Percentiles rank a stretch among this genome's conserved stretches.
These are phyloP conservation scores for Cercospora sesami DNA, from an alignment of 2,329 filamentous ascomycete species.

Conservation along the genomic window DNA sequence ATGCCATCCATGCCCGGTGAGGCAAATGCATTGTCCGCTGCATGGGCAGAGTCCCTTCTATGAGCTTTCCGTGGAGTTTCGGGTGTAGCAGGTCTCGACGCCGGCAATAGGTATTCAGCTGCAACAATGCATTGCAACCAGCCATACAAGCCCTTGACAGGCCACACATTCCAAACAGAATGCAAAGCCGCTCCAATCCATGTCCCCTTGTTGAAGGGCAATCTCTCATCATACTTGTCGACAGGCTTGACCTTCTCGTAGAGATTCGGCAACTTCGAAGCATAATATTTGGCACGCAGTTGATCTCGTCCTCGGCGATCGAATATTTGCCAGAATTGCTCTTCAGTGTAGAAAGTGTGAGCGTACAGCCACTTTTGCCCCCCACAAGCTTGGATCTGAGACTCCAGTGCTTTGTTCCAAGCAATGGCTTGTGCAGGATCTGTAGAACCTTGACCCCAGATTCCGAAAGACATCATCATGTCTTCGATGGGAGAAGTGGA, in stretches of 20 bases:
- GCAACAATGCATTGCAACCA: slow-evolving; percentile 10
- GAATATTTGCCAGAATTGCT: slow-evolving; percentile 66
- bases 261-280: slow-evolving; percentile 62
- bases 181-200: background rate
- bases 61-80: background rate
- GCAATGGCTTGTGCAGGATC: slow-evolving; percentile 54
- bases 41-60: background rate
- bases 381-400: slow-evolving; percentile 64
- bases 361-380: slow-evolving; percentile 87
- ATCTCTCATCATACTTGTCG: background rate
- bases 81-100: background rate
- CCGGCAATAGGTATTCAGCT: slow-evolving; percentile 1
- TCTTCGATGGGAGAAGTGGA: background rate
- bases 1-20: background rate
- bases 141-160: slow-evolving; percentile 10
- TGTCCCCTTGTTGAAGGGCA: background rate
- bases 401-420: slow-evolving; percentile 70
- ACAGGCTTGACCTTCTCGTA: slow-evolving; percentile 6
- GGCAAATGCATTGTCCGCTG: background rate
- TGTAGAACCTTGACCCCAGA: slow-evolving; percentile 73
- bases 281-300: slow-evolving; percentile 62
- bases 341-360: slow-evolving; percentile 75
- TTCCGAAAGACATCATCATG: slow-evolving; percentile 53
- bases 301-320: slow-evolving; percentile 60
- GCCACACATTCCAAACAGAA: slow-evolving; percentile 6